Evolutionary conservation across 306 rosid genomes (phyloP), one percentile per base, ranked within the genome.

Genomic region (Citrullus mucosospermus): DNA sequence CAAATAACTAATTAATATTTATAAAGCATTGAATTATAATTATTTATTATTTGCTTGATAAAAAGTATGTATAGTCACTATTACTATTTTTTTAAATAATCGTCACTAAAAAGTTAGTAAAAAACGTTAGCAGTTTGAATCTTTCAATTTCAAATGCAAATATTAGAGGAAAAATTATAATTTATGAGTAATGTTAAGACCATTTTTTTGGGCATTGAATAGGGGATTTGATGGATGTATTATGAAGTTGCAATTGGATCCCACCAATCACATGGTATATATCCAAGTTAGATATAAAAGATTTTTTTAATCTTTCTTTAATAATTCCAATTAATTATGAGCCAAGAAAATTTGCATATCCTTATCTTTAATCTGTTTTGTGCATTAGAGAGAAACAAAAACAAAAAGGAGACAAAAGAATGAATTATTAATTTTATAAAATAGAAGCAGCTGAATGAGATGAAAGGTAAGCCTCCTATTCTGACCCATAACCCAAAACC

Each of bases 211-310:
- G 72, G 20, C 28, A 65, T 65, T 65, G 72, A 65, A 17, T 48
- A 7, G 0, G 13, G 25, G 72, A 36, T 65, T 62, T 38, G 72
- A 65, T 65, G 48, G 14, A 15, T 62, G 1, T 2, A 9, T 43
- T 7, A 7, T 43, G 11, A 16, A 63, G 4, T 34, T 15, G 72
- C 25, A 65, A 17, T 68, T n/a, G 51, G 74, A 67, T 67, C 53
- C 74, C 32, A 67, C 74, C 74, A 67, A 67, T 67, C 74, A 67
- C 74, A 43, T 67, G 74, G 68, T 17, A 56, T 57, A 48, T 48
- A 53, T 53, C 66, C 13, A 56, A 53, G 9, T n/a, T 25, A 59
- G 1, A 9, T 59, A 20, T 60, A 30, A 30, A 60, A 60, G 9
- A 60, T 1, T 57, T 16, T 57, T 57, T 10, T 28, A 25, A 12